phyloP scores from a whole-genome alignment of 768 basidiomycete genomes.

The Mycena filopes region DNA sequence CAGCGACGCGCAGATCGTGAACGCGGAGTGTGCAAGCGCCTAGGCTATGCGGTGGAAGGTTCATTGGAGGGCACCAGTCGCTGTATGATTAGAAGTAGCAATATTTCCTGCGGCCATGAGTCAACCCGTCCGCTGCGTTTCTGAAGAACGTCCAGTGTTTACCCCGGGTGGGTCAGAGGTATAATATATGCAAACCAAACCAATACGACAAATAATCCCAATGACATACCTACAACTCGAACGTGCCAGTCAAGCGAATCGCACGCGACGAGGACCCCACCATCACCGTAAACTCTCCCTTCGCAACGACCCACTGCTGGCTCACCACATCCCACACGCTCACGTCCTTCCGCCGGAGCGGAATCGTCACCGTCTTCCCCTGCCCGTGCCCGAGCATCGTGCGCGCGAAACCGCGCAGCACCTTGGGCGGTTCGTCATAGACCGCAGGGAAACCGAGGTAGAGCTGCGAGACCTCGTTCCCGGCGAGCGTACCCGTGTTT shows the following conservation, averaged over 20 bases:
- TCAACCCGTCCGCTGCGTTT: no score
- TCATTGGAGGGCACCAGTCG: no score
- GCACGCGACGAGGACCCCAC: slow-evolving; percentile 41
- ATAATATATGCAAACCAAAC: no score
- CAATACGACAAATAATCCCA: no score
- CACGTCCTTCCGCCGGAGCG: slow-evolving; percentile 27
- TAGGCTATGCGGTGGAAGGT: no score
- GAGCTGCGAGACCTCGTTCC: slow-evolving; percentile 39
- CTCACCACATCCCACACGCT: slow-evolving; percentile 29
- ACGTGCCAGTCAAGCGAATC: background rate
- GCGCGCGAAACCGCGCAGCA: slow-evolving; percentile 47
- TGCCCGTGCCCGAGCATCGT: slow-evolving; percentile 32
- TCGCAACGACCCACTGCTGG: slow-evolving; percentile 46
- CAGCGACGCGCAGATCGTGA: no score
- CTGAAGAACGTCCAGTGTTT: no score
- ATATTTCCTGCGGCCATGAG: no score
- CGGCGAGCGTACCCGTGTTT: slow-evolving; percentile 49
- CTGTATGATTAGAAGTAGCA: no score
- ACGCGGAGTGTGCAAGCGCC: no score
- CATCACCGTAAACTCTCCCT: slow-evolving; percentile 44
- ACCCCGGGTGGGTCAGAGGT: no score
- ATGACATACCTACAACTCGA: no score
- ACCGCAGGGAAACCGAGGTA: slow-evolving; percentile 41
- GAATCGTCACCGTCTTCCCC: slow-evolving; percentile 9
- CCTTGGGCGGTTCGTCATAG: slow-evolving; percentile 43